These are phyloP conservation scores for Dothideomycetidae sp. DNA, from an alignment of 2,329 filamentous ascomycete species.

Conservation along the genomic window DNA sequence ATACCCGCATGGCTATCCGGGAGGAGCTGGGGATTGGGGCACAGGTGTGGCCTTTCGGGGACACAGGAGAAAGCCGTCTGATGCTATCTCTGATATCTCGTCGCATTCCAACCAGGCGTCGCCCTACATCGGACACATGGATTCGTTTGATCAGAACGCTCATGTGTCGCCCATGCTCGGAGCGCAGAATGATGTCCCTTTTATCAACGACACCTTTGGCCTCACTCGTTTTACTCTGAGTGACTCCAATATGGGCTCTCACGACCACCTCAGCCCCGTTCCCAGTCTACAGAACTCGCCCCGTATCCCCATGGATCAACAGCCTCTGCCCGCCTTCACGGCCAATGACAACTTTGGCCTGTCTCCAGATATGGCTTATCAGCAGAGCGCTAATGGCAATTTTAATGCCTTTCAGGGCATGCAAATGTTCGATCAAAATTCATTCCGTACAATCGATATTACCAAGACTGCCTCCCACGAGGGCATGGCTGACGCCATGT, in stretches of 20 bases:
- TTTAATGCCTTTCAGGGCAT: conserved; percentile 27
- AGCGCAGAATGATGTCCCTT: conserved; percentile 51
- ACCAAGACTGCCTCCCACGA: conserved; percentile 29
- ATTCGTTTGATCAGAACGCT: conserved; percentile 61
- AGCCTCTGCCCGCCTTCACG: conserved; percentile 37
- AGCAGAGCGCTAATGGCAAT: conserved; percentile 28
- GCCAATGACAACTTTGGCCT: conserved; percentile 33
- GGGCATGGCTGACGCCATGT: conserved; percentile 59
- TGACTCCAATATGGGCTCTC: conserved; percentile 41
- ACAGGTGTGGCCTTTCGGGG: conserved; percentile 52
- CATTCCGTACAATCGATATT: conserved; percentile 15
- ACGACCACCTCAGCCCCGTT: conserved; percentile 40
- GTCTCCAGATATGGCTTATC: conserved; percentile 34
- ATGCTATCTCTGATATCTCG: conserved; percentile 71
- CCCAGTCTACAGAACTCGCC: conserved; percentile 60
- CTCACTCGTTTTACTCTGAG: conserved; percentile 62
- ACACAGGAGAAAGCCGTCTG: conserved; percentile 79
- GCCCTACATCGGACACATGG: conserved; percentile 63
- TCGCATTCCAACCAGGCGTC: conserved; percentile 62
- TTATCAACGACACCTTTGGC: conserved; percentile 65
- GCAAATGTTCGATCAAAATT: conserved; percentile 31
- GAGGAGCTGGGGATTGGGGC: conserved; percentile 41
- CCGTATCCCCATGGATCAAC: conserved; percentile 45
- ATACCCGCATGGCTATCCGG: conserved; percentile 35
- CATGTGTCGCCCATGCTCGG: conserved; percentile 69